A percentile compares a stretch with the other conserved stretches of the same genome.
These are phyloP conservation scores for Chrysanthemum seticuspe DNA, from an alignment of 129 eudicot genomes.

Conservation along the genomic window DNA sequence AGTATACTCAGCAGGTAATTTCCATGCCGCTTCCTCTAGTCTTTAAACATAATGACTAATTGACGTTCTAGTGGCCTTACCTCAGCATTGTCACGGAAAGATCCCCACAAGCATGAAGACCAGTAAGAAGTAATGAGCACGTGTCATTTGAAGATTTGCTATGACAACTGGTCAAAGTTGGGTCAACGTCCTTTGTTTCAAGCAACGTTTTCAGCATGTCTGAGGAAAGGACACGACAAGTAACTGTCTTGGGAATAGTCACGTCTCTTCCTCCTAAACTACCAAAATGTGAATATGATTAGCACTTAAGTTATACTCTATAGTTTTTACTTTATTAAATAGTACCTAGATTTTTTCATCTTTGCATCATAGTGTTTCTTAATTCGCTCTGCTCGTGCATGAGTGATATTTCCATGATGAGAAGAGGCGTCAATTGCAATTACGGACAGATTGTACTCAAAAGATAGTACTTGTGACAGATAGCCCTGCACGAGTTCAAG, in stretches of 20 bases:
- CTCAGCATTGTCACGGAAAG: constrained; percentile 92
- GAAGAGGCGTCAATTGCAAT: constrained; percentile 88
- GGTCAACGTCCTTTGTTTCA: constrained; percentile 33
- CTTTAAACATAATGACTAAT: too few relatives aligned
- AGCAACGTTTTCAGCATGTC: constrained; percentile 60
- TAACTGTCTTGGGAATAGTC: constrained; percentile 63
- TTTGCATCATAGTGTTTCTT: constrained; percentile 77
- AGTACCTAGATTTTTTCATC: constrained; percentile 58
- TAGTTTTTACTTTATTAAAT: constrained; percentile 5
- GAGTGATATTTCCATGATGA: constrained; percentile 81
- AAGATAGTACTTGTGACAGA: constrained; percentile 84
- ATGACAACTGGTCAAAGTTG: constrained; percentile 10
- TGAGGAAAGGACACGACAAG: constrained; percentile 72
- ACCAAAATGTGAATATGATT: constrained; percentile 22
- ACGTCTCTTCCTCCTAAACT: constrained; percentile 53
- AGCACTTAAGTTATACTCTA: neutral
- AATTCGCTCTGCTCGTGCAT: constrained; percentile 80
- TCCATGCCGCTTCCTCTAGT: too few relatives aligned
- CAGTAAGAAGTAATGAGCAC: constrained; percentile 72
- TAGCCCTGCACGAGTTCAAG: constrained; percentile 58
- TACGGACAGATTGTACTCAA: constrained; percentile 75
- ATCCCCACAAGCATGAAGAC: constrained; percentile 98
- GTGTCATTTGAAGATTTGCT: constrained; percentile 25
- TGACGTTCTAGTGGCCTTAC: constrained; percentile 26
- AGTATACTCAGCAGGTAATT: too few relatives aligned